Percentiles rank a stretch among this genome's conserved stretches.
Evolutionary conservation across 2,329 filamentous ascomycete species (phyloP).

Genomic region (Cordyceps farinosa): DNA sequence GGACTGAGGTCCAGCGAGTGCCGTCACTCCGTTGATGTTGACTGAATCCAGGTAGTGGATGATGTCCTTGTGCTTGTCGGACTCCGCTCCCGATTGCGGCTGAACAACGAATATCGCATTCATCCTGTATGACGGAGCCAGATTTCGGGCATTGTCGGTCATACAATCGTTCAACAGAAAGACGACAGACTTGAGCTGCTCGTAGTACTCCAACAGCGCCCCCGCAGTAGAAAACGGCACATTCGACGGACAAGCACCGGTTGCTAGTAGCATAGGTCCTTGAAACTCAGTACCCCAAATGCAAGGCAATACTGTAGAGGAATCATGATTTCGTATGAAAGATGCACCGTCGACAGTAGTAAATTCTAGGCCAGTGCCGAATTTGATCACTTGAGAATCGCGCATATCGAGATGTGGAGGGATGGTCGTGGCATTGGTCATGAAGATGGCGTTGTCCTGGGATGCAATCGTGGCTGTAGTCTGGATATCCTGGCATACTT

Average conservation of each 20-base stretch:
- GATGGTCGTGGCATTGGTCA: not conserved
- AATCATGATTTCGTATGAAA: not conserved
- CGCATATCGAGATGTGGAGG: not conserved
- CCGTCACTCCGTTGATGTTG: constrained; percentile 23
- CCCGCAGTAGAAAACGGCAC: constrained; percentile 10
- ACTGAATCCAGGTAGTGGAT: constrained; percentile 18
- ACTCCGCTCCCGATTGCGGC: constrained; percentile 6
- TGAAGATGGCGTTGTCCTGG: not conserved
- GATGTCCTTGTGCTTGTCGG: constrained; percentile 14
- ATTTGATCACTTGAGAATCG: constrained; percentile 8
- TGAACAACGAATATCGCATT: constrained; percentile 21
- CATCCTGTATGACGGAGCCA: constrained; percentile 17
- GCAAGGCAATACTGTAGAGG: constrained; percentile 21
- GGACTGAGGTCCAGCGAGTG: constrained; percentile 21
- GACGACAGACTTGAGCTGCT: constrained; percentile 12
- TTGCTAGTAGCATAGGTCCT: constrained; percentile 22
- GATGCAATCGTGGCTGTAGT: not conserved
- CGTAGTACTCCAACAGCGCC: constrained; percentile 17
- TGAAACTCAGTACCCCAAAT: constrained; percentile 21
- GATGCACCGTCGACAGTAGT: not conserved
- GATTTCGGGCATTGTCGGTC: constrained; percentile 21
- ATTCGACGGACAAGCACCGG: constrained; percentile 18
- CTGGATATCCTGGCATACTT: not conserved
- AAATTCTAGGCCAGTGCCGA: constrained; percentile 15
- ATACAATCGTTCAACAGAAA: constrained; percentile 21